phyloP scores from a whole-genome alignment of 23 red algal species.

The Gracilaria domingensis region DNA sequence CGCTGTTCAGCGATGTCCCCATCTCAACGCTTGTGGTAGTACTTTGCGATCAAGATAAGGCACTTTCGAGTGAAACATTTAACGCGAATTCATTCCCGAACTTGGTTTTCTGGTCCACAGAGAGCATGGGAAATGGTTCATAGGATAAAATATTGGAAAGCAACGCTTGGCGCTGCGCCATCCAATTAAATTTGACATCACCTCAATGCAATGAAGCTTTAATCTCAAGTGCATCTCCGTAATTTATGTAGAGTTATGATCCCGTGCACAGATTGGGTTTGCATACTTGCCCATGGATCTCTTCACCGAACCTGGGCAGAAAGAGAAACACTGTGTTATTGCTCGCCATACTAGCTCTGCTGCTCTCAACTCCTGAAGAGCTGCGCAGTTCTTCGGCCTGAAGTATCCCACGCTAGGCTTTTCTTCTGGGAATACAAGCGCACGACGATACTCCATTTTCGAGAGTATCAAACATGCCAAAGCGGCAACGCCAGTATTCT shows the following conservation, averaged over 20 bases:
- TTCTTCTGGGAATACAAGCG: not conserved
- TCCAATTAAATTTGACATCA: not conserved
- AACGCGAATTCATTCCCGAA: too few species aligned
- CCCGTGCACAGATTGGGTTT: too few species aligned
- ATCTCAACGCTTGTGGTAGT: too few species aligned
- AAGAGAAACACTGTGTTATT: too few species aligned
- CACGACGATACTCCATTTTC: not conserved
- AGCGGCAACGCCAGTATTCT: constrained; percentile 22
- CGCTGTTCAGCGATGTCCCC: too few species aligned
- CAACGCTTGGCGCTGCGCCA: not conserved
- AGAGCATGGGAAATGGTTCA: too few species aligned
- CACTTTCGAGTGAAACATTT: too few species aligned
- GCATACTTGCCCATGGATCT: not conserved
- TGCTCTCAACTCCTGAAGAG: too few species aligned
- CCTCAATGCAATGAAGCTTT: not conserved
- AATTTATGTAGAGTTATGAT: not conserved
- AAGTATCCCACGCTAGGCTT: not conserved
- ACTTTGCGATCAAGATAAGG: too few species aligned
- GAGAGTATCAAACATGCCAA: constrained; percentile 1
- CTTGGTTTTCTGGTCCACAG: too few species aligned
- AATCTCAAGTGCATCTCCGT: not conserved
- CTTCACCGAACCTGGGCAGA: not conserved
- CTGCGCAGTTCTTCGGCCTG: not conserved
- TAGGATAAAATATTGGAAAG: too few species aligned
- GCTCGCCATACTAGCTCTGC: too few species aligned